phyloP scores from a whole-genome alignment of 2,329 filamentous ascomycete species.

The Scedosporium boydii region DNA sequence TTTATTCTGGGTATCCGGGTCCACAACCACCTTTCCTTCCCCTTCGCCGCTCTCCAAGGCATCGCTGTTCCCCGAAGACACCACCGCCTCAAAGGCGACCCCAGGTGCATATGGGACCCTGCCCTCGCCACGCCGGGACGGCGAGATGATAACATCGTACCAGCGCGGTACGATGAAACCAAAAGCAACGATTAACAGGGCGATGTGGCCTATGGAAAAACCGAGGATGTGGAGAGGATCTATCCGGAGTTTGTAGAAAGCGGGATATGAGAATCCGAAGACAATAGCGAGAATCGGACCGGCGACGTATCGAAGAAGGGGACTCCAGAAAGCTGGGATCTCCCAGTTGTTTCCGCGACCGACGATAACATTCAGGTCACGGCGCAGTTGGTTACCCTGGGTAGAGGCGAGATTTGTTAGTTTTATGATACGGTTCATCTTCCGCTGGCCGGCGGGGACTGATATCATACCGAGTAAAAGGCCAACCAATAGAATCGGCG shows the following conservation, averaged over 20 bases:
- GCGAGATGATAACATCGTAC: constrained; percentile 42
- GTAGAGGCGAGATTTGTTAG: background rate
- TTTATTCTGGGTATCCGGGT: background rate
- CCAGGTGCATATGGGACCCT: constrained; percentile 17
- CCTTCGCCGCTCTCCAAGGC: background rate
- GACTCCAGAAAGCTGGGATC: constrained; percentile 40
- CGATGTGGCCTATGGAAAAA: constrained; percentile 36
- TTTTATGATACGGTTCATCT: background rate
- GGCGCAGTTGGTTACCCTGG: constrained; percentile 45
- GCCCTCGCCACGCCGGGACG: constrained; percentile 34
- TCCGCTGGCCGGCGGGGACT: too few relatives aligned
- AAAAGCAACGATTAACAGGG: constrained; percentile 33
- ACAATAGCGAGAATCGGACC: constrained; percentile 41
- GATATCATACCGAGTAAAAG: background rate
- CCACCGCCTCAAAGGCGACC: background rate
- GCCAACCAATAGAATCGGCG: constrained; percentile 43
- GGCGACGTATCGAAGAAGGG: constrained; percentile 39
- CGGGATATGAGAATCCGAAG: constrained; percentile 40
- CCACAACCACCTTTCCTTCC: background rate
- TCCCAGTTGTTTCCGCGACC: constrained; percentile 45
- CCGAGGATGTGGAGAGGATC: constrained; percentile 42
- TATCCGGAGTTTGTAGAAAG: constrained; percentile 35
- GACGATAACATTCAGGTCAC: constrained; percentile 44
- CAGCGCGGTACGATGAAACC: constrained; percentile 44
- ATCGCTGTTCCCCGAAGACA: background rate